Evolutionary conservation across 2,329 filamentous ascomycete genomes (phyloP).

Genomic region (Diaporthe longicolla): DNA sequence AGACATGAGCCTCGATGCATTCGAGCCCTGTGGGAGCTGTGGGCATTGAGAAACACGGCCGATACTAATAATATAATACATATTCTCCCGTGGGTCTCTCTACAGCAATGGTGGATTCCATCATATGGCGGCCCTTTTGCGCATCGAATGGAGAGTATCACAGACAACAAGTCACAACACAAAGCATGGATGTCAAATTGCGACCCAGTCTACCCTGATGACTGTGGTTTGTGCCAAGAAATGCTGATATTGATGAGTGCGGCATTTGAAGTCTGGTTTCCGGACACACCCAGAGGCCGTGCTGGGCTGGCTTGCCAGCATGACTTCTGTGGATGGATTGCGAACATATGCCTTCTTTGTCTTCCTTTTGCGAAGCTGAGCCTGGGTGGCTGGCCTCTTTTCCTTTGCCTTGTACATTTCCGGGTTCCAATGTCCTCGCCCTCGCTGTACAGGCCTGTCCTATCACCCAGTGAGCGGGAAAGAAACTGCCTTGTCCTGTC

Average conservation of each 20-base stretch:
- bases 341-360: slow-evolving; percentile 47
- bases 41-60: slow-evolving; percentile 20
- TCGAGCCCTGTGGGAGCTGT: slow-evolving; percentile 26
- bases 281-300: slow-evolving; percentile 41
- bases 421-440: background rate
- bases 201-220: slow-evolving; percentile 84
- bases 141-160: background rate
- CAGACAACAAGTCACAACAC: background rate
- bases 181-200: slow-evolving; percentile 99
- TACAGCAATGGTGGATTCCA: background rate
- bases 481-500: background rate
- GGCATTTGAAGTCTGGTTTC: slow-evolving; percentile 48
- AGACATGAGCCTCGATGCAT: slow-evolving; percentile 24
- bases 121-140: background rate
- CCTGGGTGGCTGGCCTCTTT: background rate
- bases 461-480: too few relatives aligned
- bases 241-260: slow-evolving; percentile 82
- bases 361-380: background rate
- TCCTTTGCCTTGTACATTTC: background rate
- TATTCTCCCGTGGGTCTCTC: slow-evolving; percentile 13
- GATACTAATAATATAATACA: slow-evolving; percentile 44
- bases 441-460: background rate
- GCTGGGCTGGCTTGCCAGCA: slow-evolving; percentile 41
- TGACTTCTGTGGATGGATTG: slow-evolving; percentile 52
- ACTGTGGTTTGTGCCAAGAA: slow-evolving; percentile 98